Conservation (phyloP, 192 early-diverging fungal species). For the Coemansia sp. region DNA sequence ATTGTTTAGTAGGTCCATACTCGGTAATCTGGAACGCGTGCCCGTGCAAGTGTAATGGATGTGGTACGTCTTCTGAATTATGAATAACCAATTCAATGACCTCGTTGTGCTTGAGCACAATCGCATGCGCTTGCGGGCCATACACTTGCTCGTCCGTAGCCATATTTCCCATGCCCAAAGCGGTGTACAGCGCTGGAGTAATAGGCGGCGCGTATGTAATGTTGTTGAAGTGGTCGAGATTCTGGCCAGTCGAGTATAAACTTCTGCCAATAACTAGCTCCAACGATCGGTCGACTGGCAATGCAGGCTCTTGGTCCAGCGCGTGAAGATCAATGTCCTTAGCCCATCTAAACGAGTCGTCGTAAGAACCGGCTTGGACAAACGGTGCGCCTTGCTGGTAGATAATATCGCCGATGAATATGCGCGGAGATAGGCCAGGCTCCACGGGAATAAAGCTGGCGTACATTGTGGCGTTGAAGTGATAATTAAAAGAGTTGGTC, state of each 20-base stretch:
- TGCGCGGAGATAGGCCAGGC: constrained; percentile 19
- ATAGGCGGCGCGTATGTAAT: constrained; percentile 62
- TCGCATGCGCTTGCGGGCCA: constrained; percentile 61
- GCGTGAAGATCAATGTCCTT: constrained; percentile 53
- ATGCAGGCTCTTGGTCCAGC: constrained; percentile 54
- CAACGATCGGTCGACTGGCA: constrained; percentile 49
- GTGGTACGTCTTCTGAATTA: constrained; percentile 66
- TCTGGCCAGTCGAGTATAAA: constrained; percentile 62
- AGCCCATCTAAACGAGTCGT: not conserved
- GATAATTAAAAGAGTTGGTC: constrained; percentile 61
- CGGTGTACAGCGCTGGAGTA: constrained; percentile 67
- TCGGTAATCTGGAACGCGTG: constrained; percentile 73
- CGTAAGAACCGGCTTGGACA: constrained; percentile 12
- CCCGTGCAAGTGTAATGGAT: constrained; percentile 81
- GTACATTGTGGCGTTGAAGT: constrained; percentile 62
- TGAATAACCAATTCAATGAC: constrained; percentile 68
- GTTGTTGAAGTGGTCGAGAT: constrained; percentile 73
- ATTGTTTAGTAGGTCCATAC: constrained; percentile 53
- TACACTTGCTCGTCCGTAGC: constrained; percentile 60
- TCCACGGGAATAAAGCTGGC: constrained; percentile 55
- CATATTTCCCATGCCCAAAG: constrained; percentile 58
- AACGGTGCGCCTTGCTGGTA: constrained; percentile 61
- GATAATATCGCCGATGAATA: constrained; percentile 59
- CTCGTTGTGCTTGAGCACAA: constrained; percentile 62
- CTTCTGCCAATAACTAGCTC: constrained; percentile 56